A percentile compares a stretch with the other conserved stretches of the same genome.
These are phyloP conservation scores for Dothidotthia symphoricarpi DNA, from an alignment of 2,329 filamentous ascomycete genomes.

Conservation along the genomic window DNA sequence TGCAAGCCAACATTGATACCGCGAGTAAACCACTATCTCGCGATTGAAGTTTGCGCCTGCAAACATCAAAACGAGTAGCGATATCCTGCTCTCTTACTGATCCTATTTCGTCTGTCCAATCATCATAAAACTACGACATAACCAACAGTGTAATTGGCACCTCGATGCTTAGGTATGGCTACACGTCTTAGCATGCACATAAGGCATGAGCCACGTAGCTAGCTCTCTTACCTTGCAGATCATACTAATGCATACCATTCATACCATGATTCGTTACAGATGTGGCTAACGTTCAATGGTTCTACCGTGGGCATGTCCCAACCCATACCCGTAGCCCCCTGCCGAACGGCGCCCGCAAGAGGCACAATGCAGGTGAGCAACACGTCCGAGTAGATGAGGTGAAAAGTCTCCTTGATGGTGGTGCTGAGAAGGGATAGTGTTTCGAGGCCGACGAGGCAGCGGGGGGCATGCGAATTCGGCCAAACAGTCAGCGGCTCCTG, in stretches of 20 bases:
- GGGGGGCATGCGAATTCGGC: neutral
- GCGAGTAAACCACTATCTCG: neutral
- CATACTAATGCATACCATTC: slow-evolving; percentile 2
- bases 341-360: neutral
- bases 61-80: no score
- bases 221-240: slow-evolving; percentile 2
- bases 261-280: slow-evolving; percentile 3
- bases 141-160: slow-evolving; percentile 4
- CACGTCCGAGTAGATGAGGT: slow-evolving; percentile 1
- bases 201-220: no score
- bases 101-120: no score
- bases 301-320: no score
- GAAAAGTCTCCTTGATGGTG: slow-evolving; percentile 2
- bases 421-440: slow-evolving; percentile 1
- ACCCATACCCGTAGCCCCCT: slow-evolving; percentile 1
- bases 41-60: no score
- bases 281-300: no score
- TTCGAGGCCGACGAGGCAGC: neutral
- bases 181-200: no score
- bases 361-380: slow-evolving; percentile 1
- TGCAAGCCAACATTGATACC: neutral
- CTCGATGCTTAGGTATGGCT: no score
- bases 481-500: slow-evolving; percentile 1
- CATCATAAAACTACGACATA: no score
- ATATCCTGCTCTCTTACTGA: no score